phyloP scores from a whole-genome alignment of 345 rosid genomes.

The Eucalyptus pauciflora region DNA sequence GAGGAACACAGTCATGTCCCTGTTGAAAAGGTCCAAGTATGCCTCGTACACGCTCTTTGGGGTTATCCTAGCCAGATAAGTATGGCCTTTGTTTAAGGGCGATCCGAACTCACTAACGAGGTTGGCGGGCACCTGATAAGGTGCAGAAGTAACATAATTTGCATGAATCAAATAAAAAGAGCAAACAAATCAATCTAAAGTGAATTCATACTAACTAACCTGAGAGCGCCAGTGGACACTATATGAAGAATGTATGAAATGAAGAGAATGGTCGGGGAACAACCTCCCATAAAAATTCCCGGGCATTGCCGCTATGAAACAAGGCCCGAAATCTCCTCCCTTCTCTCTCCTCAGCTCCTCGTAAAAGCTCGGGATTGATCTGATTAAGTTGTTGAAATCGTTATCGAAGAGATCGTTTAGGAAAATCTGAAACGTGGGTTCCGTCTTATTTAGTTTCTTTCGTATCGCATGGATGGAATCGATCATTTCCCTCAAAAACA shows the following conservation, averaged over 20 bases:
- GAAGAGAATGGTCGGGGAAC: not conserved
- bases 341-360: not conserved
- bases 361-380: not conserved
- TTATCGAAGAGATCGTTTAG: not conserved
- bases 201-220: not conserved
- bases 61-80: not conserved
- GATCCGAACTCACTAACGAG: not conserved
- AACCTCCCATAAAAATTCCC: not conserved
- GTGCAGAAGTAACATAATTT: not conserved
- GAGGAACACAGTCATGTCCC: not conserved
- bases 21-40: not conserved
- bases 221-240: not conserved
- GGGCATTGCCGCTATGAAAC: not conserved
- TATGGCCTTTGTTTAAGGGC: not conserved
- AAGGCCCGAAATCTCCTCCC: not conserved
- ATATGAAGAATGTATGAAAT: not conserved
- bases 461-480: not conserved
- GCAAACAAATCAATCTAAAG: not conserved
- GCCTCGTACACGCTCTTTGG: not conserved
- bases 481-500: not conserved
- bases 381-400: not conserved
- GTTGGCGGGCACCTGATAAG: not conserved
- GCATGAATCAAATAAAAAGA: not conserved
- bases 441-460: not conserved
- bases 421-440: not conserved